Evolutionary conservation across 805 yeast genomes (phyloP).

Genomic region (Candida schatavii): DNA sequence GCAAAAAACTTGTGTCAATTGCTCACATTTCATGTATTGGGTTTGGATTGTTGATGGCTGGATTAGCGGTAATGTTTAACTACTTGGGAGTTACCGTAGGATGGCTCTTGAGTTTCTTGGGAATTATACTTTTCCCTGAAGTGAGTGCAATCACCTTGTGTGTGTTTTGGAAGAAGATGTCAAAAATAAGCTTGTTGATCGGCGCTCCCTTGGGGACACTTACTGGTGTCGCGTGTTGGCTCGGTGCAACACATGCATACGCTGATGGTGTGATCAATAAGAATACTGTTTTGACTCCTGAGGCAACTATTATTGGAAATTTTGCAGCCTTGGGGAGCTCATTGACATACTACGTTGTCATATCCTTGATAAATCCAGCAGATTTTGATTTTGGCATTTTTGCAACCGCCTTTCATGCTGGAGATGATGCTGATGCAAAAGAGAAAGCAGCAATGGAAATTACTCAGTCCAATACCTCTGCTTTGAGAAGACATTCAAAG

Average conservation of each 20-base stretch:
- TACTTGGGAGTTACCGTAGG: conserved; percentile 41
- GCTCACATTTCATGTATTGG: conserved; percentile 31
- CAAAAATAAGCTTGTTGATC: conserved; percentile 18
- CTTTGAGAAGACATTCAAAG: conserved; percentile 20
- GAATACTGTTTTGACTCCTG: conserved; percentile 17
- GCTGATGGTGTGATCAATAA: conserved; percentile 21
- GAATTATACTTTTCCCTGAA: conserved; percentile 38
- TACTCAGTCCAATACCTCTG: conserved; percentile 13
- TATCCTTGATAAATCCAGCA: conserved; percentile 15
- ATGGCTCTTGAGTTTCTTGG: conserved; percentile 39
- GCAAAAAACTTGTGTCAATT: conserved; percentile 30
- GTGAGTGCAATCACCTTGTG: conserved; percentile 30
- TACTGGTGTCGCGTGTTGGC: conserved; percentile 27
- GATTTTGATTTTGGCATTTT: conserved; percentile 24
- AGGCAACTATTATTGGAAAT: conserved; percentile 26
- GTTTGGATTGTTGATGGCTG: conserved; percentile 44
- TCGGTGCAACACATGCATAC: conserved; percentile 23
- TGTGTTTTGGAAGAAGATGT: conserved; percentile 33
- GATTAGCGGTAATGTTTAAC: conserved; percentile 33
- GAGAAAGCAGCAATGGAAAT: conserved; percentile 24
- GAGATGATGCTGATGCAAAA: conserved; percentile 32
- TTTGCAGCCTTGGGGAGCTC: conserved; percentile 22
- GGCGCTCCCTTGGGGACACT: conserved; percentile 20
- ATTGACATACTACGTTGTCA: conserved; percentile 23
- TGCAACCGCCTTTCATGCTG: conserved; percentile 14